Evolutionary conservation across 306 rosid species (phyloP).

Genomic region (Vigna unguiculata): DNA sequence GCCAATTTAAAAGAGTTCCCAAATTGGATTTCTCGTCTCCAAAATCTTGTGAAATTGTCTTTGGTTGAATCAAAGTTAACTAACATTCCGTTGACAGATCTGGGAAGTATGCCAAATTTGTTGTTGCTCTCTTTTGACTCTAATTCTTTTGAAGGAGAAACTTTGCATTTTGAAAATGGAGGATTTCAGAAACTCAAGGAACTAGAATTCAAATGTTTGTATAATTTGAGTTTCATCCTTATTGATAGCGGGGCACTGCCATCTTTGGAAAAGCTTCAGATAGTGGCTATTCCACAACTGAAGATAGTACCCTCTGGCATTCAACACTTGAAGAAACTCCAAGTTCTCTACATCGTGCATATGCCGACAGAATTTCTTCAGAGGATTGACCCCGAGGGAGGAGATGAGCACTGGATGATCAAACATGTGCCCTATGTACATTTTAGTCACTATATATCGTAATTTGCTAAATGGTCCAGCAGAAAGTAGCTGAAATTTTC

Average conservation of each 20-base stretch:
- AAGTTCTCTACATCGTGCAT: not conserved
- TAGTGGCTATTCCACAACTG: rapidly evolving
- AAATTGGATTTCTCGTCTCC: not conserved
- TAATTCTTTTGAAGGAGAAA: not conserved
- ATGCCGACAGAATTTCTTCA: not conserved
- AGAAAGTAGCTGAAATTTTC: too few species aligned
- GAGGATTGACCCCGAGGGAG: not conserved
- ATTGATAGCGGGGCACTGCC: not conserved
- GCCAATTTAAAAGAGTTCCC: not conserved
- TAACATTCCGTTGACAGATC: not conserved
- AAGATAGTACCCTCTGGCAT: not conserved
- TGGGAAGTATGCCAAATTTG: not conserved
- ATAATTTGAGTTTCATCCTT: not conserved
- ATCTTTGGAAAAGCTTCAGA: not conserved
- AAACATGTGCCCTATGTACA: not conserved
- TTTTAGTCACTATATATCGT: too few species aligned
- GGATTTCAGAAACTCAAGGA: conserved; percentile 1
- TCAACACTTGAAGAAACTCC: not conserved
- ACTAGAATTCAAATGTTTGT: rapidly evolving
- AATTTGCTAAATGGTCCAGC: too few species aligned
- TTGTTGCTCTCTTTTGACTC: rapidly evolving
- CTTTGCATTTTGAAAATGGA: not conserved
- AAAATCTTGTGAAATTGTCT: not conserved
- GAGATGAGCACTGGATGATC: not conserved
- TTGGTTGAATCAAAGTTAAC: not conserved